A percentile compares a stretch with the other conserved stretches of the same genome.
phyloP scores from a whole-genome alignment of 495 filamentous ascomycete species.

The Annulohypoxylon stygium region DNA sequence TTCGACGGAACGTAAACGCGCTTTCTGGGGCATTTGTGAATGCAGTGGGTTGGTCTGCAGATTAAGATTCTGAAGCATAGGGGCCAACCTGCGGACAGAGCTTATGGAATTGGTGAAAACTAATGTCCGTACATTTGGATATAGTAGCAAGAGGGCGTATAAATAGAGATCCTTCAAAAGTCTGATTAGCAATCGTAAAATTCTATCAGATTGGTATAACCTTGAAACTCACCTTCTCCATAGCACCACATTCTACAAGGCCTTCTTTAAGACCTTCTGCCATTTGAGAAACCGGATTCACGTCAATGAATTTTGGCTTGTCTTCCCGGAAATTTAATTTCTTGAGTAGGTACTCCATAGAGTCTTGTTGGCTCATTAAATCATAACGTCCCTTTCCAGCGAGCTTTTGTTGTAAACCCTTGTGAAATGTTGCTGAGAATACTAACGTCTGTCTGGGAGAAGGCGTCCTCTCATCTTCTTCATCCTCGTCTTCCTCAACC shows the following conservation, averaged over 20 bases:
- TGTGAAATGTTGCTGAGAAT: conserved; percentile 96
- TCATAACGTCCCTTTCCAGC: conserved; percentile 78
- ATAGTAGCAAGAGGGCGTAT: conserved; percentile 86
- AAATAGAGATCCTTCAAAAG: conserved; percentile 82
- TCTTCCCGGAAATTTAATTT: conserved; percentile 87
- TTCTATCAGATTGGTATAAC: neutral
- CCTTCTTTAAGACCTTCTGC: conserved; percentile 88
- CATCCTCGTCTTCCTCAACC: conserved; percentile 55
- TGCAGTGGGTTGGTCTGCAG: conserved; percentile 84
- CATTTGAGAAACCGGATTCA: conserved; percentile 89
- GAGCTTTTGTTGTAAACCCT: conserved; percentile 88
- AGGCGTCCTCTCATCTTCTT: conserved; percentile 44
- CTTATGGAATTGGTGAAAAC: conserved; percentile 97
- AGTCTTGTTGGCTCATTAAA: conserved; percentile 77
- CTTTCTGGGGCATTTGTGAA: conserved; percentile 95
- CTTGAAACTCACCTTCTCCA: conserved; percentile 78
- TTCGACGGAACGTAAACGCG: conserved; percentile 92
- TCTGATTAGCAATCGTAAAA: conserved; percentile 37
- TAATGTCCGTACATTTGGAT: conserved; percentile 81
- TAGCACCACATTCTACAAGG: conserved; percentile 88
- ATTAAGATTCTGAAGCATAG: conserved; percentile 85
- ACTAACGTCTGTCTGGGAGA: conserved; percentile 85
- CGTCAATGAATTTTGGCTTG: conserved; percentile 91
- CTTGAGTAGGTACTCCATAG: conserved; percentile 91
- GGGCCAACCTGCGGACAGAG: conserved; percentile 86